Evolutionary conservation across 768 basidiomycete species (phyloP).

Genomic region (Auricularia heimuer): DNA sequence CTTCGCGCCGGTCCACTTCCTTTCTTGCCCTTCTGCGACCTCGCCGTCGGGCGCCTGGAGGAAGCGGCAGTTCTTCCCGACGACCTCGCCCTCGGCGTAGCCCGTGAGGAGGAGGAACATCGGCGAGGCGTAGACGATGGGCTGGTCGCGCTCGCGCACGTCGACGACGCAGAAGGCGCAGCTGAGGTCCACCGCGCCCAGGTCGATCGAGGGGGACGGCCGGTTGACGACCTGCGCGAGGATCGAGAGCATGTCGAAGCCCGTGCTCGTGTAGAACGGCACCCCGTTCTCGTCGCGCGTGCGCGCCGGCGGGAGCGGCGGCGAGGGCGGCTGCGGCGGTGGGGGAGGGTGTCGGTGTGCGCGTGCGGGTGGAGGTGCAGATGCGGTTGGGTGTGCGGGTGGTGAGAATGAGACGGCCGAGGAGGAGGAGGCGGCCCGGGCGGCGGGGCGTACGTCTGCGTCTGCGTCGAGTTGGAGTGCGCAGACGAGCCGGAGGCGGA

Average conservation of each 20-base stretch:
- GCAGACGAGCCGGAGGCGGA: no score
- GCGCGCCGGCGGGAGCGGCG: constrained; percentile 9
- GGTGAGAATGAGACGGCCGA: no score
- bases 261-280: constrained; percentile 80
- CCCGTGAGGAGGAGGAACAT: constrained; percentile 72
- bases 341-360: not conserved
- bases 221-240: constrained; percentile 69
- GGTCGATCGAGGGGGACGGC: constrained; percentile 58
- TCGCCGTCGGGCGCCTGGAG: constrained; percentile 66
- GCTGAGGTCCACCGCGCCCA: constrained; percentile 88
- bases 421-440: no score
- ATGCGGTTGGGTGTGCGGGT: no score
- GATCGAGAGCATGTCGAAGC: constrained; percentile 82
- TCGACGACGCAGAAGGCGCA: constrained; percentile 92
- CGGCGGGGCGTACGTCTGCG: no score
- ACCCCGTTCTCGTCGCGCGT: constrained; percentile 19
- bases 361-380: no score
- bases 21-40: constrained; percentile 40
- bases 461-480: no score
- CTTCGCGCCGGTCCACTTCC: constrained; percentile 48
- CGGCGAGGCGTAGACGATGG: constrained; percentile 87
- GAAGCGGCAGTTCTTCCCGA: constrained; percentile 88
- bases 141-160: constrained; percentile 65
- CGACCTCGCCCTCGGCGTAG: constrained; percentile 61
- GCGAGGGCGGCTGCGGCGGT: not conserved